phyloP scores from a whole-genome alignment of 1,139 yeast genomes.

The Taiozyma sp. region DNA sequence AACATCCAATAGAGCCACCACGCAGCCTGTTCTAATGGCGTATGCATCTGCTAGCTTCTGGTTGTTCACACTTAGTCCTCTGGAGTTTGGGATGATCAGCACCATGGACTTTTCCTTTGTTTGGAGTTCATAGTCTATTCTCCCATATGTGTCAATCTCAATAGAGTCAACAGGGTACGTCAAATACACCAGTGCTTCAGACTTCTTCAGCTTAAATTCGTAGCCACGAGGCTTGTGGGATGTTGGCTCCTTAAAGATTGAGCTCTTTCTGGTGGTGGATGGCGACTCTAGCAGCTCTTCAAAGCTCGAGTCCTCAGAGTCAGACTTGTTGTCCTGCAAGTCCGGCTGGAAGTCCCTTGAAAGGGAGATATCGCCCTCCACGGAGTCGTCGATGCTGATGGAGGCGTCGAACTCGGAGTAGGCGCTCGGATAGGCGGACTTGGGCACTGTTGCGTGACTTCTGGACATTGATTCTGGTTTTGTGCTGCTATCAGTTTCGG shows the following conservation, averaged over 20 bases:
- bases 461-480: not conserved
- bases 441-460: constrained; percentile 9
- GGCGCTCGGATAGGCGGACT: constrained; percentile 19
- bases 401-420: constrained; percentile 18
- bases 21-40: constrained; percentile 23
- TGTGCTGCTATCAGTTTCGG: not conserved
- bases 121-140: constrained; percentile 18
- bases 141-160: constrained; percentile 21
- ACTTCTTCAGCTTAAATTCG: constrained; percentile 15
- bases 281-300: constrained; percentile 16
- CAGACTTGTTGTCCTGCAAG: not conserved
- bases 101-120: constrained; percentile 24
- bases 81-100: constrained; percentile 20
- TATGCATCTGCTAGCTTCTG: constrained; percentile 23
- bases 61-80: constrained; percentile 19
- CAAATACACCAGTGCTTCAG: constrained; percentile 15
- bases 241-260: constrained; percentile 13
- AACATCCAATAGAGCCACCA: constrained; percentile 19
- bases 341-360: constrained; percentile 2
- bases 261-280: constrained; percentile 7
- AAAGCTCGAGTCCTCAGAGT: constrained; percentile 6
- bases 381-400: constrained; percentile 16
- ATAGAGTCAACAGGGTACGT: constrained; percentile 18
- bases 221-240: constrained; percentile 19
- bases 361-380: constrained; percentile 22